Percentiles rank a stretch among this genome's conserved stretches.
Evolutionary conservation across 192 early-diverging fungal species (phyloP).

Genomic region (Coemansia sp.): DNA sequence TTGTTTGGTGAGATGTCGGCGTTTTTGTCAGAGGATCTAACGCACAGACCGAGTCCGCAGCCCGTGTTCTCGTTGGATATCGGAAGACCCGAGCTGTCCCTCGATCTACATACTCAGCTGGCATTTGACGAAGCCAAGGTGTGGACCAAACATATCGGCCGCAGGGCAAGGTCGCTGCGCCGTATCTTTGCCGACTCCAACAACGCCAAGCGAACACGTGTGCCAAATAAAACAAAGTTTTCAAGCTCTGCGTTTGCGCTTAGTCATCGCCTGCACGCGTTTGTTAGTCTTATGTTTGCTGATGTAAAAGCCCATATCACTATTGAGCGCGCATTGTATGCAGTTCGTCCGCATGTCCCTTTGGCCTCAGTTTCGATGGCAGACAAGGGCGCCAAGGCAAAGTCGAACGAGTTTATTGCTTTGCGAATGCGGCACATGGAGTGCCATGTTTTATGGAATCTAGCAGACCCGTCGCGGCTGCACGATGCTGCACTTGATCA

Average conservation of each 20-base stretch:
- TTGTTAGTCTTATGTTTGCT: constrained; percentile 39
- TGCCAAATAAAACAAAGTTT: not conserved
- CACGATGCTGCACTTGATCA: not conserved
- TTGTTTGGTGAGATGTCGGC: constrained; percentile 53
- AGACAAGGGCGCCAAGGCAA: not conserved
- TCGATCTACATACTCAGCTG: constrained; percentile 42
- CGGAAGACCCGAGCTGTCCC: constrained; percentile 34
- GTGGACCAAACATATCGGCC: constrained; percentile 23
- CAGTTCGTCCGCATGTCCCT: constrained; percentile 31
- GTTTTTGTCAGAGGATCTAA: constrained; percentile 50
- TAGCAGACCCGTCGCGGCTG: constrained; percentile 1
- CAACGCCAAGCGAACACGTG: not conserved
- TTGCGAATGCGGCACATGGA: constrained; percentile 38
- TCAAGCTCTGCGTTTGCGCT: not conserved
- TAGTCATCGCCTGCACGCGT: constrained; percentile 25
- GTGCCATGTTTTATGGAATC: constrained; percentile 37
- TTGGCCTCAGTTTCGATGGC: not conserved
- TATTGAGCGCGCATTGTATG: constrained; percentile 42
- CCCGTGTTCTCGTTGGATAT: constrained; percentile 39
- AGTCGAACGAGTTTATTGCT: constrained; percentile 15
- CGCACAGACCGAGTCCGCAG: constrained; percentile 40
- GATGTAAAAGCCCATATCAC: constrained; percentile 43
- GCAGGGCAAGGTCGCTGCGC: constrained; percentile 23
- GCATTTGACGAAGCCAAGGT: constrained; percentile 37
- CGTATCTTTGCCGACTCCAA: constrained; percentile 9